Evolutionary conservation across 768 basidiomycete genomes (phyloP).

Genomic region (Psilocybe azurescens): DNA sequence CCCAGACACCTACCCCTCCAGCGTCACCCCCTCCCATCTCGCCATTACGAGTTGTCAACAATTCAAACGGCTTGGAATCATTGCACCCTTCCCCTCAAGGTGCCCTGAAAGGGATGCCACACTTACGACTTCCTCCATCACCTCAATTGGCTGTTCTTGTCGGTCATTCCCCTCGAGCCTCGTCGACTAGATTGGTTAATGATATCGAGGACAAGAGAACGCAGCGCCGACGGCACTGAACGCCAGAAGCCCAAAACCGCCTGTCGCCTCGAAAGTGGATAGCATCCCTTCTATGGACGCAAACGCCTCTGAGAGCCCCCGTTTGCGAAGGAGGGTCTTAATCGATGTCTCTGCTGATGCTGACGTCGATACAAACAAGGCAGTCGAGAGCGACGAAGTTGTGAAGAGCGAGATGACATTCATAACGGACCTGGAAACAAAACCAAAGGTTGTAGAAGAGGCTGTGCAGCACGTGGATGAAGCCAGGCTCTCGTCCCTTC

Average conservation of each 20-base stretch:
- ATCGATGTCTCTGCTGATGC: constrained; percentile 5
- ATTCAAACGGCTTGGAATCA: background rate
- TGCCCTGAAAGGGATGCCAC: background rate
- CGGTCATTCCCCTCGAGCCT: background rate
- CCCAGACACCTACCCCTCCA: constrained; percentile 50
- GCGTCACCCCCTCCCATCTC: constrained; percentile 42
- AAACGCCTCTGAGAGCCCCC: background rate
- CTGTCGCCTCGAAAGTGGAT: background rate
- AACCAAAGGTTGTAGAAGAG: background rate
- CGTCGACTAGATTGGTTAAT: background rate
- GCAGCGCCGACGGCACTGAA: constrained; percentile 6
- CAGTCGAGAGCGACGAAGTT: constrained; percentile 1
- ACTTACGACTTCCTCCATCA: background rate
- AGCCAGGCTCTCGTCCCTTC: constrained; percentile 26
- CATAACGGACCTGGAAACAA: background rate
- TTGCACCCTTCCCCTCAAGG: background rate
- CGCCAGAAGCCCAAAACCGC: background rate
- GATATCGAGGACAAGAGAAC: constrained; percentile 21
- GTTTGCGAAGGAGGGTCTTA: constrained; percentile 5
- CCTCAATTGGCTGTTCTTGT: constrained; percentile 7
- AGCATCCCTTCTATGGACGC: background rate
- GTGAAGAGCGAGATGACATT: background rate
- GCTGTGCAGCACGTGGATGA: background rate
- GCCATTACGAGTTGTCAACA: constrained; percentile 3
- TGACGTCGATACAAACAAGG: background rate